Evolutionary conservation across 2,329 filamentous ascomycete species (phyloP), one percentile per base, ranked within the genome.

Genomic region (Penicillium sclerotiorum): DNA sequence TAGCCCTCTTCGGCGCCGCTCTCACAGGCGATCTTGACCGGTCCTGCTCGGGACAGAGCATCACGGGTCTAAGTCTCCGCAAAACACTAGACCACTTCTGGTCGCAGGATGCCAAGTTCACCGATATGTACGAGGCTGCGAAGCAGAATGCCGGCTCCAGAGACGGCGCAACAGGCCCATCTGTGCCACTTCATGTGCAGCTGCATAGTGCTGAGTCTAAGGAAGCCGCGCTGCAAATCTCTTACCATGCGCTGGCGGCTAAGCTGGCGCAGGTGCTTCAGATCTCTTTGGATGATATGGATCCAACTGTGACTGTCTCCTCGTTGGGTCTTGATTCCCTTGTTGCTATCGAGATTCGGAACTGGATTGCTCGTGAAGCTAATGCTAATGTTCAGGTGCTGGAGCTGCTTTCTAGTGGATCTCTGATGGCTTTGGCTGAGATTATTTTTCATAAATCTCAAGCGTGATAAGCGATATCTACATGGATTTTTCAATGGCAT

Each of bases 41-140:
- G 0, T 65, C 71, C 0, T 81, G 77, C 62, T 73, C 76, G 48
- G 72, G 68, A 35, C 80, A 83, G 58, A 75, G 73, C 30, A 79
- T 83, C 53, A 83, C 80, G 0, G 81, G 81, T 2, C 74, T 83
- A 62, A 72, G 75, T 46, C 76, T 82, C 28, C 37, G 43, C 11
- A 50, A 45, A 8, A 46, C 54, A 5, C 52, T 77, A 73, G 18
- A 71, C 73, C 5, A 66, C 67, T 83, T 81, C 68, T 84, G 80
- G 75, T 75, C 74, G 3, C 62, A 72, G 2, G 81, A 84, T 41
- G 77, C 76, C 45, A 82, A 80, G 61, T 83, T 83, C 66, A 75
- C 76, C 47, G 69, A 74, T 25, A 70, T 83, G 21, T 74, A 74
- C 11, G 64, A 74, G 50, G 66, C 69, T 0, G 68, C 73, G 2